These are phyloP conservation scores for Rutstroemia sp. DNA, from an alignment of 2,329 filamentous ascomycete genomes.

Conservation along the genomic window DNA sequence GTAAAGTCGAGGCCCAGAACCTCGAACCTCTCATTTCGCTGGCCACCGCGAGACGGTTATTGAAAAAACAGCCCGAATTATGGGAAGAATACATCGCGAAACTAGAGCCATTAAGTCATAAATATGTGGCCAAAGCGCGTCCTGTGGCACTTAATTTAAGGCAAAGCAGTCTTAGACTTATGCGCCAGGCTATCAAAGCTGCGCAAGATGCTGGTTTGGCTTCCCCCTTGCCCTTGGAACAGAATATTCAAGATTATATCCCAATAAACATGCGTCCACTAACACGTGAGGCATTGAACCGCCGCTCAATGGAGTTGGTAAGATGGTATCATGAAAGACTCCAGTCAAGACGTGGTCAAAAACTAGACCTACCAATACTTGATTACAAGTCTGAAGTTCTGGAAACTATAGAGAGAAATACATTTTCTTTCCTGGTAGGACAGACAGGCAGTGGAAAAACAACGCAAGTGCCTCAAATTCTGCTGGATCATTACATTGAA, in stretches of 20 bases:
- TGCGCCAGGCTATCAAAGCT: background rate
- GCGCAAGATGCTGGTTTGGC: background rate
- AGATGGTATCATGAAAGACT: background rate
- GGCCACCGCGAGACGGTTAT: background rate
- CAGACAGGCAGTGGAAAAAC: slow-evolving; percentile 95
- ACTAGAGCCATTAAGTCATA: background rate
- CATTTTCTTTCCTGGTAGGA: slow-evolving; percentile 90
- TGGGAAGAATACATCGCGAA: background rate
- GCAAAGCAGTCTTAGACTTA: slow-evolving; percentile 1
- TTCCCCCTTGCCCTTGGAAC: background rate
- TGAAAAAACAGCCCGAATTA: background rate
- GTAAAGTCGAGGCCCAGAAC: background rate
- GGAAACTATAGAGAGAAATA: slow-evolving; percentile 67
- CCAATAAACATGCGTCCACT: background rate
- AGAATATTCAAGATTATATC: too few species aligned
- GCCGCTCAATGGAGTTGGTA: background rate
- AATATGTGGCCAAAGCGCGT: background rate
- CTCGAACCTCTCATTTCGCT: background rate
- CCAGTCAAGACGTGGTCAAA: background rate
- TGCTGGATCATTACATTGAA: slow-evolving; percentile 80
- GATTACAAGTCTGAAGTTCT: slow-evolving; percentile 79
- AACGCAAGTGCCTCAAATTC: slow-evolving; percentile 91
- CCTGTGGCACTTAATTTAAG: background rate
- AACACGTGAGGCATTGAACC: background rate
- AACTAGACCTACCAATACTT: slow-evolving; percentile 63